Conservation (phyloP, 2,329 filamentous ascomycete species). For the Neoascochyta sp. region DNA sequence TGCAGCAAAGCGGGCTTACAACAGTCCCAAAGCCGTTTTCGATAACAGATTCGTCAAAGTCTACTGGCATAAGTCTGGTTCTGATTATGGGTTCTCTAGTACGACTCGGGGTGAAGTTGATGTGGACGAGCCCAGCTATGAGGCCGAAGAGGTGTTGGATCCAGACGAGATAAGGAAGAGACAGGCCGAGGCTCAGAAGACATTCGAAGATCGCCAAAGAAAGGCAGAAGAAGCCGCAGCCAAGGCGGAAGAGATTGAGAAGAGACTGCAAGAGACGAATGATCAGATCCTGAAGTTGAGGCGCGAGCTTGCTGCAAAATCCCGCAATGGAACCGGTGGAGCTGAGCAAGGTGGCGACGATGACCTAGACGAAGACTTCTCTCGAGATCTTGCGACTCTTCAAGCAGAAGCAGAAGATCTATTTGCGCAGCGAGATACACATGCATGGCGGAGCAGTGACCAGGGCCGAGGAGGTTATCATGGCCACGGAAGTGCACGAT, state of each 20-base stretch:
- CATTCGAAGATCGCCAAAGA: constrained; percentile 61
- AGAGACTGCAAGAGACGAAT: constrained; percentile 60
- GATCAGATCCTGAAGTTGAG: constrained; percentile 62
- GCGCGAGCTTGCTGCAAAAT: constrained; percentile 57
- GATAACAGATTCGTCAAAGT: constrained; percentile 84
- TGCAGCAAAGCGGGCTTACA: constrained; percentile 66
- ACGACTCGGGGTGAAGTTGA: constrained; percentile 10
- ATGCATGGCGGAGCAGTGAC: constrained; percentile 18
- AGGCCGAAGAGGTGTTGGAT: constrained; percentile 55
- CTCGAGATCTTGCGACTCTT: constrained; percentile 19
- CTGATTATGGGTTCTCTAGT: constrained; percentile 3
- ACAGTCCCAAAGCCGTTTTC: constrained; percentile 75
- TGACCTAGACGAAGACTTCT: constrained; percentile 11
- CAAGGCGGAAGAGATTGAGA: constrained; percentile 61
- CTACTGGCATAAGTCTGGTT: constrained; percentile 63
- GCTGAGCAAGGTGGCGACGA: too few relatives aligned
- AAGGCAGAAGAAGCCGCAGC: constrained; percentile 62
- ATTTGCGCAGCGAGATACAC: constrained; percentile 55
- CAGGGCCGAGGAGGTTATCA: constrained; percentile 22
- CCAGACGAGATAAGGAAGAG: constrained; percentile 64
- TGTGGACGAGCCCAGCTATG: constrained; percentile 15
- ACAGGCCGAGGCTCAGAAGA: constrained; percentile 69
- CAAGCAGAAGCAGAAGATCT: constrained; percentile 57
- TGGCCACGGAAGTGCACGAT: constrained; percentile 15
- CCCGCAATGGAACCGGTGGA: constrained; percentile 16